Base-by-base conservation (phyloP, 345 rosid genomes). In the Odontarrhena argentea region DNA sequence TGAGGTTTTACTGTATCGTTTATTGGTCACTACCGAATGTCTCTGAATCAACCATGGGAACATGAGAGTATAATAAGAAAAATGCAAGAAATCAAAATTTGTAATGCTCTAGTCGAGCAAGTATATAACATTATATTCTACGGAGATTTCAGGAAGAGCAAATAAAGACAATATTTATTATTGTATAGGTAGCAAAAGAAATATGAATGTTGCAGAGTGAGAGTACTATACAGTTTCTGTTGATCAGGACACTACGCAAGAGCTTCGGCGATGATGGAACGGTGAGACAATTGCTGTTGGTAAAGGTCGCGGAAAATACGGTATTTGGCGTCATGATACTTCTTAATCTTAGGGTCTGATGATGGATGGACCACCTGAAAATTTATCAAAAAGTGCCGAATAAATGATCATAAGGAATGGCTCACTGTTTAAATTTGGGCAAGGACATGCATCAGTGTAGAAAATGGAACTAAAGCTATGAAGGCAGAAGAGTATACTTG, bases 241-340 rank as follows among this genome's bases (percentile, higher is more conserved):
- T 24, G 58, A 56, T 48, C 4, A 37, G 42, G 24, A 54, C 49
- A 45, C 78, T 79, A 82, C 1, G 81, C 76, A 82, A 88, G 76
- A 74, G 97, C 95, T 75, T 87, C 64, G 3, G 89, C 78, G 78
- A 91, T 84, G 66, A 79, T 77, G 6, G 86, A 77, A 44, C 91
- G 92, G 45, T 84, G 97, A 57, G 82, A 81, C 48, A 91, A 69
- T 76, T 91, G 97, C 70, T 84, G 89, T 73, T 84, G 77, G 25
- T 91, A 84, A 32, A 94, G 95, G 30, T 85, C 82, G 8, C 83
- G 82, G 81, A 91, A 91, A 15, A 91, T 83, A 6, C 38, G 72
- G 79, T 91, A 88, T 76, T 93, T 93, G 49, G 97, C 97, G 45
- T 91, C 88, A 3, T 93, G 99, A 69, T 86, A 93, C 80, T 88